Evolutionary conservation across 75 land plant species (phyloP).

Genomic region (Cupressus sempervirens): DNA sequence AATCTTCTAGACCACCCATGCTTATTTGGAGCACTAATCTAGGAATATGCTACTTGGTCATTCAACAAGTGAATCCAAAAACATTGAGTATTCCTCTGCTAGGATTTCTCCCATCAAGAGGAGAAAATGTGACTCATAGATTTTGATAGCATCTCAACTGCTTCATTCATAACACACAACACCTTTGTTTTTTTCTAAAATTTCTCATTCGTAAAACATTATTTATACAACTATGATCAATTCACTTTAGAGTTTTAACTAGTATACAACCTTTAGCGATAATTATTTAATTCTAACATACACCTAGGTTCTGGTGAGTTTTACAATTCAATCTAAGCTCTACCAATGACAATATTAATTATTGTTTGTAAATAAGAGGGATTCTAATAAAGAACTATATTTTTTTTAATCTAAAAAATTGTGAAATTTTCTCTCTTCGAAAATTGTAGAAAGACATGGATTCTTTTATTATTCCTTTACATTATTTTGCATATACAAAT

Average conservation of each 20-base stretch:
- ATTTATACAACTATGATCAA: not conserved
- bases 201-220: too few relatives aligned
- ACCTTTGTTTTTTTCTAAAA: not conserved
- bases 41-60: slow-evolving; percentile 76
- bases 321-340: not conserved
- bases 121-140: not conserved
- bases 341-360: too few relatives aligned
- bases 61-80: slow-evolving; percentile 18
- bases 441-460: too few relatives aligned
- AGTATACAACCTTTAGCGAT: too few relatives aligned
- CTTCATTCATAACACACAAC: not conserved
- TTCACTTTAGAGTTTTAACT: not conserved
- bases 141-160: not conserved
- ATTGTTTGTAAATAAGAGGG: too few relatives aligned
- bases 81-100: not conserved
- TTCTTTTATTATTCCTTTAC: too few relatives aligned
- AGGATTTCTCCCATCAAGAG: not conserved
- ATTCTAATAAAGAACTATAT: too few relatives aligned
- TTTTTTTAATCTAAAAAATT: too few relatives aligned
- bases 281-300: too few relatives aligned
- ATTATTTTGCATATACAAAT: too few relatives aligned
- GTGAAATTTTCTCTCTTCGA: too few relatives aligned
- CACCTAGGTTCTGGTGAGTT: not conserved
- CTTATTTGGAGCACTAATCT: slow-evolving; percentile 67
- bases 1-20: slow-evolving; percentile 57